Evolutionary conservation across 768 basidiomycete species (phyloP).

Genomic region (Agaricus sinodeliciosus): DNA sequence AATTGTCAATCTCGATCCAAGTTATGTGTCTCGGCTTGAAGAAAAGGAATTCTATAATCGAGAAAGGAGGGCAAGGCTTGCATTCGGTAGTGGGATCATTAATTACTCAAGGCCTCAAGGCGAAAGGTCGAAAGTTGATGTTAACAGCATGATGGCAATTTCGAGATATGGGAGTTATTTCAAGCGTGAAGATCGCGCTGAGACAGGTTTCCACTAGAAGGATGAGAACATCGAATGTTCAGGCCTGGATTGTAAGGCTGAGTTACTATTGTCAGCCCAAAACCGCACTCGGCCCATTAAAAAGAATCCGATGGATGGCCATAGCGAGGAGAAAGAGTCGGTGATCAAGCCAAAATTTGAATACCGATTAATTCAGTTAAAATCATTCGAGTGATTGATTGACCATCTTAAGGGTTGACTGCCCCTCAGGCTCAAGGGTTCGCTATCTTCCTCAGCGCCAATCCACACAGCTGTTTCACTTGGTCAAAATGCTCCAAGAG

Average conservation of each 20-base stretch:
- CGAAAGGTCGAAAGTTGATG: neutral
- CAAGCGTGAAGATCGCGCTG: neutral
- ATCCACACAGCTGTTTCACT: too few species aligned
- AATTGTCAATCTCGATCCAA: neutral
- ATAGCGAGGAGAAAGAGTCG: constrained; percentile 1
- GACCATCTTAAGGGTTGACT: too few species aligned
- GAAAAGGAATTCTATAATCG: neutral
- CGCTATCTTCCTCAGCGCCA: too few species aligned
- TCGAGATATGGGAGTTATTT: neutral
- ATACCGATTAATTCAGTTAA: neutral
- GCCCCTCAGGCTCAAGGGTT: too few species aligned
- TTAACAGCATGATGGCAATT: neutral
- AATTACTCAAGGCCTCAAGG: neutral
- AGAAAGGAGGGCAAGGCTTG: neutral
- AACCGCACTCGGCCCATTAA: neutral
- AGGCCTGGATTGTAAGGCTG: neutral
- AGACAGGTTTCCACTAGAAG: neutral
- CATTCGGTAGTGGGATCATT: neutral
- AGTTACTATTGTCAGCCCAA: neutral
- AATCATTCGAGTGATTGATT: neutral
- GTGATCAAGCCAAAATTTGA: neutral
- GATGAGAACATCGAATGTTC: neutral
- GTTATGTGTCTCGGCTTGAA: neutral
- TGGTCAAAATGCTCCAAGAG: too few species aligned
- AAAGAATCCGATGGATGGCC: constrained; percentile 5